phyloP scores from a whole-genome alignment of 208 protist genomes.

The Herpetomonas muscarum region DNA sequence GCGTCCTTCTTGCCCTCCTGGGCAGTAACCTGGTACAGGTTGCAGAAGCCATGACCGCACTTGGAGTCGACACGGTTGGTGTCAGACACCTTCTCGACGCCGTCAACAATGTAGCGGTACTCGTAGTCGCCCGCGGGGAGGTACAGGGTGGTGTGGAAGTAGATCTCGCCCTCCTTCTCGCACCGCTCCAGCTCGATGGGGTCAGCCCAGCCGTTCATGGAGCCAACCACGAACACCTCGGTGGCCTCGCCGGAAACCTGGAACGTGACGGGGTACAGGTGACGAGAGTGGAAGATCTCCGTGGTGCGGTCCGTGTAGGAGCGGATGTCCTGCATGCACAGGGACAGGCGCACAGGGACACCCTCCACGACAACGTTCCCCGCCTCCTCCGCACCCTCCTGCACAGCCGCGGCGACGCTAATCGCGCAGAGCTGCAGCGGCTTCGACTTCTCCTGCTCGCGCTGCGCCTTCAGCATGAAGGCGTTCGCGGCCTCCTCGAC shows the following conservation, averaged over 20 bases:
- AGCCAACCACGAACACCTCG: constrained; percentile 89
- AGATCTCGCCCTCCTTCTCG: constrained; percentile 74
- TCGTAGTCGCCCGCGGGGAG: constrained; percentile 88
- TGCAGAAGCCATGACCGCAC: constrained; percentile 85
- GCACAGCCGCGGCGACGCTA: constrained; percentile 46
- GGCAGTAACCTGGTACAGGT: constrained; percentile 81
- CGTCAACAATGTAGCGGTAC: constrained; percentile 93
- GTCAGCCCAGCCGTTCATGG: constrained; percentile 91
- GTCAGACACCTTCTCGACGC: constrained; percentile 85
- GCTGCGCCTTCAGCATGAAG: constrained; percentile 87
- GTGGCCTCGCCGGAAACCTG: constrained; percentile 84
- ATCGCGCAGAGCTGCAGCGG: constrained; percentile 83
- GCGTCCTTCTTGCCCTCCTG: constrained; percentile 67
- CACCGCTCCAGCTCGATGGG: constrained; percentile 86
- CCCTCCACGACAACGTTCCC: constrained; percentile 73
- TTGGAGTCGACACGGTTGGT: constrained; percentile 77
- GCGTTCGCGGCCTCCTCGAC: constrained; percentile 72
- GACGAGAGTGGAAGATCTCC: constrained; percentile 81
- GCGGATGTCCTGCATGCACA: constrained; percentile 91
- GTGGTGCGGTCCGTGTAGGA: constrained; percentile 70
- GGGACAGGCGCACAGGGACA: constrained; percentile 65
- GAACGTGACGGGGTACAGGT: constrained; percentile 87
- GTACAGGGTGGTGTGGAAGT: constrained; percentile 91
- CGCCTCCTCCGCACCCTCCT: constrained; percentile 40
- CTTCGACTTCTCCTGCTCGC: constrained; percentile 57